Evolutionary conservation across 208 protist species (phyloP).

Genomic region (Crithidia acanthocephali): DNA sequence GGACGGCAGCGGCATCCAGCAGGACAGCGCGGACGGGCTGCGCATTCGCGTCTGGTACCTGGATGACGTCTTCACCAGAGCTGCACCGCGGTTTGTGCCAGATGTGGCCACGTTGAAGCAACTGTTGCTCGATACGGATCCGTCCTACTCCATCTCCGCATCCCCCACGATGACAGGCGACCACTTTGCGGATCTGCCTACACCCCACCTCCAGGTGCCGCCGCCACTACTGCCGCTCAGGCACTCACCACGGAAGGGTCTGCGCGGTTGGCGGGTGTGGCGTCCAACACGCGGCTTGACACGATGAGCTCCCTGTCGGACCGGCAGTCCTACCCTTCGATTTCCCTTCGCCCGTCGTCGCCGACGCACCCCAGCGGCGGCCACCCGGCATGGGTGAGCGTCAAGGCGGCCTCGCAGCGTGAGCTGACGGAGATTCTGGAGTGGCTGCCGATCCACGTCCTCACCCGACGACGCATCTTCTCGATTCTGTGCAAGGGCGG

Average conservation of each 20-base stretch:
- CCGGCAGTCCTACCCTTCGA: conserved; percentile 5
- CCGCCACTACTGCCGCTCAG: neutral
- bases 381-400: conserved; percentile 45
- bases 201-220: neutral
- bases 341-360: conserved; percentile 7
- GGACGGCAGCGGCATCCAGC: neutral
- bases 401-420: conserved; percentile 21
- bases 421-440: conserved; percentile 41
- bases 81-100: conserved; percentile 6
- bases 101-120: conserved; percentile 24
- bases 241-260: too few relatives aligned
- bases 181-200: conserved; percentile 14
- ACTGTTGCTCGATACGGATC: conserved; percentile 12
- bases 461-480: conserved; percentile 37
- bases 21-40: neutral
- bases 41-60: conserved; percentile 33
- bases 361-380: neutral
- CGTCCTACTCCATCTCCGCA: neutral
- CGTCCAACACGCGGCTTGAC: neutral
- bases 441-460: conserved; percentile 51
- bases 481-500: conserved; percentile 1
- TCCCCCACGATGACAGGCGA: conserved; percentile 4
- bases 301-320: neutral
- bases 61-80: conserved; percentile 18
- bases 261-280: neutral